Evolutionary conservation across 164 flowering plant genomes (phyloP), one percentile per base, ranked within the genome.

Genomic region (Houttuynia cordata): DNA sequence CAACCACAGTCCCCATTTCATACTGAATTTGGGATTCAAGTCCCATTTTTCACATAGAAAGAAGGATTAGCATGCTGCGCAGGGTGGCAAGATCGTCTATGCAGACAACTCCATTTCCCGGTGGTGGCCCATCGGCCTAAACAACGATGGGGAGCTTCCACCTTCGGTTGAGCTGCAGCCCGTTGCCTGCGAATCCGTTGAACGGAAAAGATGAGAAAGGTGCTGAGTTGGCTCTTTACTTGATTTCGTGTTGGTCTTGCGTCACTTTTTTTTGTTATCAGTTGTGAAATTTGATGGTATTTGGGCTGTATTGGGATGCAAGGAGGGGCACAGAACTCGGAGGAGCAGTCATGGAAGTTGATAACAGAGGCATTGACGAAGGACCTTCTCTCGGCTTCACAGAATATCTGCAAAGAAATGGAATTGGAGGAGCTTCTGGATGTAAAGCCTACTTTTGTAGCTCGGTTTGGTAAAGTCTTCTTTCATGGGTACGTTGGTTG

Each of bases 51-150:
- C 57, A 4, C 51, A 23, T 24, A 63, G 39, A 23, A 51, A 54
- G 67, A 67, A 50, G 60, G 61, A 58, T 10, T 60, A 47, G 45
- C 53, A 58, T 39, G 18, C 69, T 39, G 23, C 37, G 49, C 56
- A 24, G 49, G 67, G 66, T 21, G 58, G 62, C 39, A 73, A 65
- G 58, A 67, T 74, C 37, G 14, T 66, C n/a, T n/a, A n/a, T n/a
- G n/a, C n/a, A n/a, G n/a, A n/a, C n/a, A n/a, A n/a, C n/a, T n/a
- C n/a, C n/a, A 57, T 71, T 18, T 71, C 61, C 14, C 78, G 65
- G 67, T 78, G 76, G 71, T 79, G 62, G 51, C 57, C 63, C 60
- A 65, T 72, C 54, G 76, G 77, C 50, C 67, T 63, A 57, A 63
- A 41, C 21, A 76, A 69, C 62, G 67, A 67, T 56, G 67, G 59